Conservation (phyloP, 148 eudicot species). For the Cornus florida region DNA sequence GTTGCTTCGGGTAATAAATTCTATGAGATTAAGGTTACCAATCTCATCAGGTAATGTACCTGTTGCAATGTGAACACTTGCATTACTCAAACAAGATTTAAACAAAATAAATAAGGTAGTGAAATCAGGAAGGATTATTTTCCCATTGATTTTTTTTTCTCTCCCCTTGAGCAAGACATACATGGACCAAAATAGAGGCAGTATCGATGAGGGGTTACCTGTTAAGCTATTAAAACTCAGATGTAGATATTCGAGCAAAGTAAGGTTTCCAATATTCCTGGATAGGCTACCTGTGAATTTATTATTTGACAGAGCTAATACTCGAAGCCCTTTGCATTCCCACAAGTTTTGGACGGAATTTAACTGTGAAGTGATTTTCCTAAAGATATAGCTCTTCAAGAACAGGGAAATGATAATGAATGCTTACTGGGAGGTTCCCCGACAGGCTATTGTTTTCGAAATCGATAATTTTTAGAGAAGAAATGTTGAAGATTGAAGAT, state of each 20-base stretch:
- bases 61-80: neutral
- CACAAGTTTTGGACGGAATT: constrained; percentile 1
- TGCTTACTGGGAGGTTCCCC: constrained; percentile 11
- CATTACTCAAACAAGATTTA: neutral
- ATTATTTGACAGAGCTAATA: constrained; percentile 3
- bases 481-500: constrained; percentile 17
- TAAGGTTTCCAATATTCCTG: neutral
- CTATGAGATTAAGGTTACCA: constrained; percentile 7
- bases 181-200: no score
- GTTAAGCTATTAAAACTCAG: neutral
- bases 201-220: neutral
- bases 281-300: constrained; percentile 1
- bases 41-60: constrained; percentile 14
- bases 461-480: constrained; percentile 9
- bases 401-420: neutral
- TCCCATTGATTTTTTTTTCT: no score
- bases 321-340: constrained; percentile 12
- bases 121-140: no score
- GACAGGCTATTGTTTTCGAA: constrained; percentile 18
- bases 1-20: neutral
- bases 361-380: constrained; percentile 15
- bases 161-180: no score
- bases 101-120: neutral
- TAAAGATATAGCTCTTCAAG: constrained; percentile 18
- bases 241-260: neutral